Evolutionary conservation across 768 basidiomycete genomes (phyloP), one percentile per base, ranked within the genome.

Genomic region (Rhizopogon rudus): DNA sequence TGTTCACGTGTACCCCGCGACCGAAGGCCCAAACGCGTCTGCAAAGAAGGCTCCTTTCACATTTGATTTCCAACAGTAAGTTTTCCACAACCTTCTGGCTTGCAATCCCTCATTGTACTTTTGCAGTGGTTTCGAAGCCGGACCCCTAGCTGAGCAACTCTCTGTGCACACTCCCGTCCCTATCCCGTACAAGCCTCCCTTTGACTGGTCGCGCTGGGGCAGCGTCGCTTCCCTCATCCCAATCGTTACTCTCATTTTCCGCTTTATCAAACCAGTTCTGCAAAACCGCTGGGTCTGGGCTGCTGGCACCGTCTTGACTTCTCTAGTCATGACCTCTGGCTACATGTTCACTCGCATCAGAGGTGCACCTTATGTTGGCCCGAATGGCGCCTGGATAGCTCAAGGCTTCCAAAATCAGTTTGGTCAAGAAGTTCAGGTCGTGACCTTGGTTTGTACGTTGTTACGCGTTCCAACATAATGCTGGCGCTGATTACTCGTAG

Each of bases 281-380:
- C 71, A 78, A 58, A 88, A 77, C 61, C 85, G 86, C 59, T 92
- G 89, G 89, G 72, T 80, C 3, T 93, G 91, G 91, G 89, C 88
- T 6, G 68, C 67, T n/a, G 77, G 77, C 40, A 80, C 85, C 29
- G 54, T 86, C 40, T 67, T 82, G 28, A 80, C 84, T 8, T 86
- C 91, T 17, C 71, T 88, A 31, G 73, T 92, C 62, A 96, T 98
- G 87, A 95, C 86, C 20, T 85, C 88, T 8, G 97, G 97, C 7
- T 89, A 84, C 76, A 99, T 99, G 97, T 99, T 96, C 74, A 90
- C 89, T 56, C 88, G 87, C 60, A 99, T 99, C 62, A 86, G 96
- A 58, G 79, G 79, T 33, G 79, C 79, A 45, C 94, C 93, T 3
- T 93, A 82, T 66, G 75, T 74, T 22, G 83, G 82, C 29, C 74